phyloP scores from a whole-genome alignment of 2,329 filamentous ascomycete species.

The Paracoccidioides lutzii region DNA sequence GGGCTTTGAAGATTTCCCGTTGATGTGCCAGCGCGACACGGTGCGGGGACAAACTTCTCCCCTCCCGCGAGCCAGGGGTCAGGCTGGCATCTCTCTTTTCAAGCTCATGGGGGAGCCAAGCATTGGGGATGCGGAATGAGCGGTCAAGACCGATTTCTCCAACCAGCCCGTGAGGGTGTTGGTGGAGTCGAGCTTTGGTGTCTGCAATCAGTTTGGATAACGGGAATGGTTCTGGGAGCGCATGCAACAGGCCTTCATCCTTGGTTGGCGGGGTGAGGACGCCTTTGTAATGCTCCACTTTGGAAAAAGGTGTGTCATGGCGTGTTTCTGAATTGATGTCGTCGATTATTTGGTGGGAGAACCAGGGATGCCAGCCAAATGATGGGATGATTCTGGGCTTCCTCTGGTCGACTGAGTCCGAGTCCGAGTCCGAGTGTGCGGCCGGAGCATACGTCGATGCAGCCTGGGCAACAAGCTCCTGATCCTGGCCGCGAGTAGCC shows the following conservation, averaged over 20 bases:
- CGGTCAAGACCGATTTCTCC: constrained; percentile 53
- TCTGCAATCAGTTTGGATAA: constrained; percentile 41
- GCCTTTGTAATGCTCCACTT: constrained; percentile 40
- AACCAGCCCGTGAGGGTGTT: constrained; percentile 43
- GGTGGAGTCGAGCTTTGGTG: constrained; percentile 36
- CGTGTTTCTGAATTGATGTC: constrained; percentile 22
- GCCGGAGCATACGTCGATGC: constrained; percentile 6
- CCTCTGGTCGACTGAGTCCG: constrained; percentile 10
- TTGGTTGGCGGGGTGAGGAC: constrained; percentile 35
- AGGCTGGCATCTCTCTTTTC: constrained; percentile 19
- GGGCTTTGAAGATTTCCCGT: constrained; percentile 42
- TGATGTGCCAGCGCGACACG: constrained; percentile 47
- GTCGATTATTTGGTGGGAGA: constrained; percentile 48
- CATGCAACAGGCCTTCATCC: constrained; percentile 35
- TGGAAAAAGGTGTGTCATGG: constrained; percentile 7
- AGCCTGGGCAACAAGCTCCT: constrained; percentile 39
- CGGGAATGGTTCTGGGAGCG: constrained; percentile 42
- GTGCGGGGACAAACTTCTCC: constrained; percentile 44
- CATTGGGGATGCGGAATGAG: constrained; percentile 46
- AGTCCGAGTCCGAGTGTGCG: background rate
- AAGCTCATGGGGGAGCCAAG: constrained; percentile 29
- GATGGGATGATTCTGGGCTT: constrained; percentile 40
- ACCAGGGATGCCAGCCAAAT: constrained; percentile 59
- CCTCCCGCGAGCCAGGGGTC: constrained; percentile 49
- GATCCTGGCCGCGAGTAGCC: constrained; percentile 50